These are phyloP conservation scores for Hymenoscyphus albidus DNA, from an alignment of 2,329 filamentous ascomycete species.

Conservation along the genomic window DNA sequence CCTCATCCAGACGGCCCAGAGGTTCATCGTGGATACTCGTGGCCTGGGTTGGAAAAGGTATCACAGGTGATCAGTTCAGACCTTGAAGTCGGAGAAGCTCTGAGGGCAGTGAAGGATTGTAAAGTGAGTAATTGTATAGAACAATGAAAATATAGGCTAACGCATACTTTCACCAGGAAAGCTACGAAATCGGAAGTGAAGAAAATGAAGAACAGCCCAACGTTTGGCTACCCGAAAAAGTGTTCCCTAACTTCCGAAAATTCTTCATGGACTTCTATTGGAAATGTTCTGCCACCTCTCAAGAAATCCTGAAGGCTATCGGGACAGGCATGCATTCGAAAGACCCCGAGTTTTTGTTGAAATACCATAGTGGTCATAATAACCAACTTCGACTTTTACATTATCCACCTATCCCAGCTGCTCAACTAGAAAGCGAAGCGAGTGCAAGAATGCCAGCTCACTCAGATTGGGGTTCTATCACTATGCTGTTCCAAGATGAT, in stretches of 20 bases:
- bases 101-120: conserved; percentile 46
- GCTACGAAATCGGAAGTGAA: conserved; percentile 50
- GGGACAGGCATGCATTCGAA: conserved; percentile 46
- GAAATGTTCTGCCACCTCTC: conserved; percentile 42
- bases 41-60: conserved; percentile 51
- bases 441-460: conserved; percentile 48
- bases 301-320: conserved; percentile 44
- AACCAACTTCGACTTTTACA: conserved; percentile 59
- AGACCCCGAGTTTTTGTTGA: conserved; percentile 43
- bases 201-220: conserved; percentile 44
- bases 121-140: conserved; percentile 40
- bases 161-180: conserved; percentile 40
- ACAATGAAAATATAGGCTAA: neutral
- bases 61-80: conserved; percentile 43
- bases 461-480: conserved; percentile 49
- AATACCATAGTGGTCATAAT: conserved; percentile 50
- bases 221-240: conserved; percentile 45
- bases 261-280: conserved; percentile 50
- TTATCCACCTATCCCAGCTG: conserved; percentile 49
- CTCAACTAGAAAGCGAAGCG: conserved; percentile 39
- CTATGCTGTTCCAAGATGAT: conserved; percentile 51
- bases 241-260: conserved; percentile 43
- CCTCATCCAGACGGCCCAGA: conserved; percentile 46
- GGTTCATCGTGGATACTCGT: conserved; percentile 53
- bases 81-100: conserved; percentile 39